phyloP scores from a whole-genome alignment of 306 rosid species.

The Prunus fruticosa region DNA sequence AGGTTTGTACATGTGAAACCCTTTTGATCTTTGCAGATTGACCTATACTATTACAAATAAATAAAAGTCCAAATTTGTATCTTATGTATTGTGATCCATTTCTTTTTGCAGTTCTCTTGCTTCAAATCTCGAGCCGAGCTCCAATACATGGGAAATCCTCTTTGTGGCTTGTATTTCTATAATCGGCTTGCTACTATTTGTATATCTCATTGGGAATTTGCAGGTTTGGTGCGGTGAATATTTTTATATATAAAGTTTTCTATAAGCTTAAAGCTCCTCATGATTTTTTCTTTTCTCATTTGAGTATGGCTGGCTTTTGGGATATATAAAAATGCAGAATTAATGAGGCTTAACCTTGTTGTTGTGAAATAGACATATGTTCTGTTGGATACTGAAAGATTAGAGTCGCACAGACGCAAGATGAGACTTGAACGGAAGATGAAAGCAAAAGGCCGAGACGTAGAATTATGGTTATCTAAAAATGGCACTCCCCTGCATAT shows the following conservation, averaged over 20 bases:
- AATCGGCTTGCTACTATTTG: constrained; percentile 26
- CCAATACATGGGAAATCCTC: constrained; percentile 22
- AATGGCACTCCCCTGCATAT: neutral
- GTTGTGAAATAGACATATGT: neutral
- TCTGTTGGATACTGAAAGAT: neutral
- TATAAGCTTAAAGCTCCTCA: too few species aligned
- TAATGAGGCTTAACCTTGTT: neutral
- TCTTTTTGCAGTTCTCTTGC: constrained; percentile 1
- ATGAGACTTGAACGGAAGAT: too few species aligned
- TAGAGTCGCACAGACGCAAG: neutral
- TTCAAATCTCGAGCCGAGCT: constrained; percentile 23
- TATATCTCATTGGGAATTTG: constrained; percentile 29
- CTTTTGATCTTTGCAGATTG: constrained; percentile 4
- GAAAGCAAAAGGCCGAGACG: neutral
- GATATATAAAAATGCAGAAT: too few species aligned
- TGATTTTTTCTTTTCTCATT: too few species aligned
- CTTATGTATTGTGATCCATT: neutral
- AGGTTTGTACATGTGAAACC: constrained; percentile 18
- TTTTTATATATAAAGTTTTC: too few species aligned
- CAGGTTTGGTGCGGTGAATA: constrained; percentile 14
- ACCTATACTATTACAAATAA: too few species aligned
- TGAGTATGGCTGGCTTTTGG: too few species aligned
- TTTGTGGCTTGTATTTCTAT: constrained; percentile 20
- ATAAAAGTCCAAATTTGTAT: too few species aligned
- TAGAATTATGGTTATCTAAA: neutral